Conservation (phyloP, 441 rosid species). For the Erodium moschatum region DNA sequence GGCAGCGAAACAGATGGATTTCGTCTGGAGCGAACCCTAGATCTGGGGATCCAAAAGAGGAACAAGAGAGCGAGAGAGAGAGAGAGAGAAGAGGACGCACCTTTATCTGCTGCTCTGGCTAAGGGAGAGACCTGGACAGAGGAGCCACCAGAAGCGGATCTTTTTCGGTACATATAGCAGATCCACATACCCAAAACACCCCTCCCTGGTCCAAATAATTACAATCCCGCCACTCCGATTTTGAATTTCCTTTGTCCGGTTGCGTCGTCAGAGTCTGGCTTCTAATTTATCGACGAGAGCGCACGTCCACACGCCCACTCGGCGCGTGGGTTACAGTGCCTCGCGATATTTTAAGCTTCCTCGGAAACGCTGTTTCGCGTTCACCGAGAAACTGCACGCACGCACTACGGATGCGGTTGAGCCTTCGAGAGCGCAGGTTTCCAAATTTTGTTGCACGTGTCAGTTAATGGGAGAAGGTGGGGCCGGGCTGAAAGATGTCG, state of each 20-base stretch:
- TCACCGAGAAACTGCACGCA: not conserved
- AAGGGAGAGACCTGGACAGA: slow-evolving; percentile 21
- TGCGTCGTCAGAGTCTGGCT: not conserved
- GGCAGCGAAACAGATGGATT: not conserved
- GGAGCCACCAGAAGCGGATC: not conserved
- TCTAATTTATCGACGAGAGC: not conserved
- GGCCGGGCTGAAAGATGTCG: not conserved
- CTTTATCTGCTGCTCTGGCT: slow-evolving; percentile 24
- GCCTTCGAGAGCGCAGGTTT: not conserved
- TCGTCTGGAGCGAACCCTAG: slow-evolving; percentile 31
- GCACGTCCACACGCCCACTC: not conserved
- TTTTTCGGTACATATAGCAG: not conserved
- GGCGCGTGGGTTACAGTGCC: not conserved
- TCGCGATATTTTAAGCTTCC: not conserved
- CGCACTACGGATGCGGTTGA: not conserved
- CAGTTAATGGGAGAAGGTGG: not conserved
- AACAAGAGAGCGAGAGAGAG: too few relatives aligned
- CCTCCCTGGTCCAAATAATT: not conserved
- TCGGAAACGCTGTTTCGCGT: not conserved
- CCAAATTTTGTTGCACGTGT: not conserved
- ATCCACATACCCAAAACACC: not conserved
- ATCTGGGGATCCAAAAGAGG: slow-evolving; percentile 30
- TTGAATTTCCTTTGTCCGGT: not conserved
- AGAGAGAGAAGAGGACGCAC: slow-evolving; percentile 18
- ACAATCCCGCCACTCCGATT: not conserved